phyloP scores from a whole-genome alignment of 257 asterid genomes.

The Primulina tabacum region DNA sequence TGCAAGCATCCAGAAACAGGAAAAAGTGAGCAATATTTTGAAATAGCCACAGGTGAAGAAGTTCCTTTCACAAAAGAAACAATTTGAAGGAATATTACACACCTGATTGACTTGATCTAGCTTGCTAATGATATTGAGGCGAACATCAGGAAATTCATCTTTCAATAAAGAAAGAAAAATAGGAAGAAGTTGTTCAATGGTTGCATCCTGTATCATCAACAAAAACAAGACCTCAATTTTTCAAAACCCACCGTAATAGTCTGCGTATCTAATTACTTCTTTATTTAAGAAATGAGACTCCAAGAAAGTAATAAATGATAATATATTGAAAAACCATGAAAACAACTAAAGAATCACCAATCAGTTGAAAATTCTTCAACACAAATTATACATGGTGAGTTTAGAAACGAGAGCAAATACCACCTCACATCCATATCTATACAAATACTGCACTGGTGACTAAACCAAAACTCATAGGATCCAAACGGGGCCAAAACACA shows the following conservation, averaged over 20 bases:
- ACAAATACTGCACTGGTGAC: neutral
- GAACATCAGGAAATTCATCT: constrained; percentile 89
- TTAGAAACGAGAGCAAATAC: neutral
- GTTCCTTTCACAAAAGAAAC: neutral
- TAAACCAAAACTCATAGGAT: neutral
- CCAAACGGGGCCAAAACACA: neutral
- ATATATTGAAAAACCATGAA: neutral
- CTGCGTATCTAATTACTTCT: neutral
- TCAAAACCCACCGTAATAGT: neutral
- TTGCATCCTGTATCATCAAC: constrained; percentile 63
- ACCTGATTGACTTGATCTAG: constrained; percentile 94
- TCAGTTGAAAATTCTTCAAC: neutral
- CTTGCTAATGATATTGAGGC: constrained; percentile 84
- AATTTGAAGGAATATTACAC: constrained; percentile 1
- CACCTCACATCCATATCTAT: neutral
- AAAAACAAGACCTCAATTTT: neutral
- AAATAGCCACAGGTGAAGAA: constrained; percentile 2
- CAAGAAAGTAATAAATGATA: no score
- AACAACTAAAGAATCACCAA: neutral
- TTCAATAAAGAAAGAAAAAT: constrained; percentile 82
- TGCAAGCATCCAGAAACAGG: constrained; percentile 28
- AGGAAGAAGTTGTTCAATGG: constrained; percentile 88
- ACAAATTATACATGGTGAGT: neutral
- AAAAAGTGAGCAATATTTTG: constrained; percentile 4
- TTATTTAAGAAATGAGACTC: no score